phyloP scores from a whole-genome alignment of 306 rosid genomes.

The Abrus precatorius region DNA sequence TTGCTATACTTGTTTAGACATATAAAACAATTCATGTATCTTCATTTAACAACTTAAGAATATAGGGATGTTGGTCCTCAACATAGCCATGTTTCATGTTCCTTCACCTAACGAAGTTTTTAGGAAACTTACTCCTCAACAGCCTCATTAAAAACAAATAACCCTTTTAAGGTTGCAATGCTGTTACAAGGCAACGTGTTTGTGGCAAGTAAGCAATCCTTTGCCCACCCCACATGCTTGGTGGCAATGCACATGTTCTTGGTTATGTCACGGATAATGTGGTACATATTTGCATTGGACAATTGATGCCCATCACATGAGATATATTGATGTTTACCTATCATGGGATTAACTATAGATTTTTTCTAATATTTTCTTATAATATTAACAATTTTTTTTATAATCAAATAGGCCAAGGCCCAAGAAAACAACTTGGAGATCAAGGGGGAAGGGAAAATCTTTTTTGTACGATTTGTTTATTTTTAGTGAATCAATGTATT shows the following conservation, averaged over 20 bases:
- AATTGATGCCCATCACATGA: neutral
- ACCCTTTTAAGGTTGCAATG: neutral
- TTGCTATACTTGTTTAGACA: neutral
- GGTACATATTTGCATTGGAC: neutral
- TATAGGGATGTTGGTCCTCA: neutral
- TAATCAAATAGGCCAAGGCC: neutral
- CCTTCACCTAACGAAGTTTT: neutral
- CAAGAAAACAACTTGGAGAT: neutral
- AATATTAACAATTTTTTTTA: neutral
- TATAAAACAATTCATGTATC: neutral
- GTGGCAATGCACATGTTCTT: neutral
- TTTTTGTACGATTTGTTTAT: neutral
- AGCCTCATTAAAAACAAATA: neutral
- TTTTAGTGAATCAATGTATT: neutral
- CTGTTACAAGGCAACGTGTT: neutral
- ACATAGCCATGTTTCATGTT: neutral
- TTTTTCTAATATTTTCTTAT: too few species aligned
- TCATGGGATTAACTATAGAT: neutral
- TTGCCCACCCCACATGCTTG: constrained; percentile 1
- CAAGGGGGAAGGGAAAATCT: neutral
- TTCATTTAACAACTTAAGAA: neutral
- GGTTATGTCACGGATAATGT: neutral
- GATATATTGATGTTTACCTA: neutral
- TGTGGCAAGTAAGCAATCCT: constrained; percentile 6
- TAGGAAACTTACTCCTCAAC: neutral